Conservation (phyloP, 2,329 filamentous ascomycete genomes). For the Tolypocladium sp. region DNA sequence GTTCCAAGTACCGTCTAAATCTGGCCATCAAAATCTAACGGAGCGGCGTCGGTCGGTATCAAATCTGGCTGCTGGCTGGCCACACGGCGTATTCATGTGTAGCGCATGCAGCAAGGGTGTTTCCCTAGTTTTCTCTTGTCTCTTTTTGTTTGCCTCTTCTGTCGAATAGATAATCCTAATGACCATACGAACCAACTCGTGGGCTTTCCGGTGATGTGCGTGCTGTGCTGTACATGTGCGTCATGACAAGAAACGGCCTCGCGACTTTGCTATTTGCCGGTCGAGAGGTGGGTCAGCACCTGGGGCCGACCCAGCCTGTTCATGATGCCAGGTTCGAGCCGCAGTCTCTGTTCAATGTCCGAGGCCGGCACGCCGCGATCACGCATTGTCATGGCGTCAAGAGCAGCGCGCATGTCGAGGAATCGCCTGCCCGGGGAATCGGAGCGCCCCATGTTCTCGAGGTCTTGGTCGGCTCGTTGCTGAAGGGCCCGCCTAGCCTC, state of each 20-base stretch:
- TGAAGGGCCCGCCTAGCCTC: conserved; percentile 37
- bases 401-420: conserved; percentile 36
- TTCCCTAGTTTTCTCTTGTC: neutral
- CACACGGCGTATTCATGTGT: neutral
- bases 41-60: neutral
- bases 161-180: conserved; percentile 1
- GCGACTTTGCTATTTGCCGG: neutral
- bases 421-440: conserved; percentile 30
- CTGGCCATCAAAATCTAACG: too few species aligned
- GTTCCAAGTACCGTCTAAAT: neutral
- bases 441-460: conserved; percentile 26
- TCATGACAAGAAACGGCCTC: neutral
- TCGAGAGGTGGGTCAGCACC: conserved; percentile 27
- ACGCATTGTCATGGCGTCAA: conserved; percentile 35
- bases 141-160: neutral
- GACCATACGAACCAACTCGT: neutral
- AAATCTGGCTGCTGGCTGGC: neutral
- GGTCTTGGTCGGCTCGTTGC: conserved; percentile 32
- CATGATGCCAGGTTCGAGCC: conserved; percentile 36
- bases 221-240: neutral
- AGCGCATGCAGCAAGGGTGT: neutral
- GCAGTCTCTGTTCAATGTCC: conserved; percentile 37
- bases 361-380: conserved; percentile 24
- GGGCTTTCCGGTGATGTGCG: neutral
- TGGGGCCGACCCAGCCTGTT: conserved; percentile 31